These are phyloP conservation scores for Coffea canephora DNA, from an alignment of 257 asterid genomes.

Conservation along the genomic window DNA sequence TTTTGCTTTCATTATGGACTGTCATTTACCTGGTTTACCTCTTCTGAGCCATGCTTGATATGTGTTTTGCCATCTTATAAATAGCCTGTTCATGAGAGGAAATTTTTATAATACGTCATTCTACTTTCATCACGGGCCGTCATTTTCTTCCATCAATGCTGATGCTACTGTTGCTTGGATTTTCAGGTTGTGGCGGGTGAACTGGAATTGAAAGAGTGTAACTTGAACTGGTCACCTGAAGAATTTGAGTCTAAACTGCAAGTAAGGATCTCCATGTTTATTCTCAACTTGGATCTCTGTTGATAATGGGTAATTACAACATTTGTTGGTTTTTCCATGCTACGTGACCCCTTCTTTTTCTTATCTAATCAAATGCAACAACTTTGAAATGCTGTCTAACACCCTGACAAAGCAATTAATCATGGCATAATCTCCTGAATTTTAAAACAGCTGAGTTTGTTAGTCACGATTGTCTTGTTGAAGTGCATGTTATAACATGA, in stretches of 20 bases:
- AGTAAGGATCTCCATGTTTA: slow-evolving; percentile 31
- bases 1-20: not conserved
- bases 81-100: not conserved
- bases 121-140: not conserved
- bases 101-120: not conserved
- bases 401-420: not conserved
- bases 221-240: slow-evolving; percentile 90
- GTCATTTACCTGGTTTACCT: not conserved
- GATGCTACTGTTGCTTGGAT: slow-evolving; percentile 20
- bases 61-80: not conserved
- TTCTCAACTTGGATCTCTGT: not conserved
- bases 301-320: not conserved
- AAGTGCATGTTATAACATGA: not conserved
- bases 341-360: not conserved
- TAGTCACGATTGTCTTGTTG: not conserved
- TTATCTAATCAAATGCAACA: not conserved
- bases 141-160: not conserved
- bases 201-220: slow-evolving; percentile 90
- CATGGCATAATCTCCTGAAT: not conserved
- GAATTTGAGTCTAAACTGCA: slow-evolving; percentile 93
- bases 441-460: not conserved
- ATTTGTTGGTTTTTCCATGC: not conserved
- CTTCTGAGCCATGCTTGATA: slow-evolving; percentile 12
- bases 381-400: no score
- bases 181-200: slow-evolving; percentile 95